A percentile compares a stretch with the other conserved stretches of the same genome.
Conservation (phyloP, 345 rosid genomes). For the Camelina laxa region DNA sequence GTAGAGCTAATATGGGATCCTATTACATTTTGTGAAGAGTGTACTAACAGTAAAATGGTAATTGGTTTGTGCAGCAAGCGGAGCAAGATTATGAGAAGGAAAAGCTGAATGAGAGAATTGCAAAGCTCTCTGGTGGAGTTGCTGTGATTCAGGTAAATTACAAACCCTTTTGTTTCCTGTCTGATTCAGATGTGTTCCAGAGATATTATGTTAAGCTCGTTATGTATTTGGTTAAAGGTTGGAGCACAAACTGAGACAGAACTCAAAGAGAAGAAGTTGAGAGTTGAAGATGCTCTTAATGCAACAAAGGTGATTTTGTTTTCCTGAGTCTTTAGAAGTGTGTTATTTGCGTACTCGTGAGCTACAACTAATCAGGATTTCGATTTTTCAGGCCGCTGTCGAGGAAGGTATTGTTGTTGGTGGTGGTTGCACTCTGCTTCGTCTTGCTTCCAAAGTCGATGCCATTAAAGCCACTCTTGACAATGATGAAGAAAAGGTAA, state of each 20-base stretch:
- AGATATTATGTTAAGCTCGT: slow-evolving; percentile 12
- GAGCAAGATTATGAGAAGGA: slow-evolving; percentile 97
- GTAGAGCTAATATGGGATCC: neutral
- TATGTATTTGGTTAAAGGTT: slow-evolving; percentile 50
- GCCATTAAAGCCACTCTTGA: slow-evolving; percentile 72
- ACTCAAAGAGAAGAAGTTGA: slow-evolving; percentile 93
- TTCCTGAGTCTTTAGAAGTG: neutral
- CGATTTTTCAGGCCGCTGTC: slow-evolving; percentile 64
- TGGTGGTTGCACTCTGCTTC: slow-evolving; percentile 82
- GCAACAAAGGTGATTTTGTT: slow-evolving; percentile 74
- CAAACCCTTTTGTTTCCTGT: neutral
- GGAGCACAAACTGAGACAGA: slow-evolving; percentile 92
- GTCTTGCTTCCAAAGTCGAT: slow-evolving; percentile 75
- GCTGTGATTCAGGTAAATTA: slow-evolving; percentile 75
- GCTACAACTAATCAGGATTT: slow-evolving; percentile 15
- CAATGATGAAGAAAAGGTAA: slow-evolving; percentile 92
- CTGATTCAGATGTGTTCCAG: neutral
- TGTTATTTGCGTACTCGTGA: neutral
- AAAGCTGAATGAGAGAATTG: slow-evolving; percentile 92
- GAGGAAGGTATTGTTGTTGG: slow-evolving; percentile 96
- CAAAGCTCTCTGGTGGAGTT: slow-evolving; percentile 89
- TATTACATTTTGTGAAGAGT: neutral
- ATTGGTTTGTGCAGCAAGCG: slow-evolving; percentile 59
- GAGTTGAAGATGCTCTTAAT: slow-evolving; percentile 99
- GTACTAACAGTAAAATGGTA: neutral